Evolutionary conservation across 2,329 filamentous ascomycete species (phyloP), one percentile per base, ranked within the genome.

Genomic region (Cladosporium sp.): DNA sequence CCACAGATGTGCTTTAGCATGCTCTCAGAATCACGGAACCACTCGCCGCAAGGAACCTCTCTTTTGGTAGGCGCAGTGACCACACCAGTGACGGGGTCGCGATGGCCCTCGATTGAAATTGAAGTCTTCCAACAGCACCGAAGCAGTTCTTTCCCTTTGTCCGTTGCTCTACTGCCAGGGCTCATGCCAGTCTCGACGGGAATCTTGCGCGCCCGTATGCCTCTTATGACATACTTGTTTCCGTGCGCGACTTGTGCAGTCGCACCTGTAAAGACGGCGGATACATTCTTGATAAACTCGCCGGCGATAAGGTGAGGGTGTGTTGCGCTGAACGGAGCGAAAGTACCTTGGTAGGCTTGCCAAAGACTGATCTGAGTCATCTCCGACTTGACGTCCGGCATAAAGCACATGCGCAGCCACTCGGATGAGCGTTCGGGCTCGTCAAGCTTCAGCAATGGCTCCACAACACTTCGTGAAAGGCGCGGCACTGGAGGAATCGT

Each of bases 241-340:
- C 82, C 66, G 50, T 79, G 83, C 29, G 95, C 82, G 19, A 99
- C 92, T 69, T 97, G 91, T 1, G 95, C 93, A 48, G 89, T 89
- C 1, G 93, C 95, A 48, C 85, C 84, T 37, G 71, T 84, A 79
- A 77, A 97, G 64, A 73, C 93, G 68, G 71, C 80, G 55, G 88
- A 95, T 30, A 96, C 93, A 62, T 96, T 97, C 56, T 95, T 88
- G 61, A 99, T 99, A 66, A 99, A 99, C 54, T 99, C 93, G 19
- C 67, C 67, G 30, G 67, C 67, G 3, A 95, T 92, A 0, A 95
- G 90, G 19, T 88, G 87, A 65, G 50, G 70, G 58, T 68, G 73
- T 56, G 63, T 69, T 6, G 80, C 75, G 9, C 79, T 74, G 53
- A 82, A 82, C 2, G 83, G 70, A n/a, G 75, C 72, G 38, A 99